These are phyloP conservation scores for Stemphylium beticola DNA, from an alignment of 2,329 filamentous ascomycete genomes.

Conservation along the genomic window DNA sequence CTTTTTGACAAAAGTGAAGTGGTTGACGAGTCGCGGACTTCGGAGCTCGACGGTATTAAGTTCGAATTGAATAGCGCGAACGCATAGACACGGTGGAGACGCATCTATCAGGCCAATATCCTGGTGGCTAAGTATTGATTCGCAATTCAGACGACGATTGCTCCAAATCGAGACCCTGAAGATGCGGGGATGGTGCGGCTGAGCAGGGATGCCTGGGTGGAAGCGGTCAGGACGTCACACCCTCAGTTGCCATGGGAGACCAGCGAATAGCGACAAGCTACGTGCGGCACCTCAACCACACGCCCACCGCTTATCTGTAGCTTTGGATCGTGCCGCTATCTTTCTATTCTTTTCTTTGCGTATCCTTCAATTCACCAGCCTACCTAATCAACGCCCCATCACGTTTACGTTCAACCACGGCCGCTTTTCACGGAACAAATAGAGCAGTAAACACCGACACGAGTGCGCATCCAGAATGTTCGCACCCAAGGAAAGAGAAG, in stretches of 20 bases:
- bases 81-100: neutral
- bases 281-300: slow-evolving; percentile 32
- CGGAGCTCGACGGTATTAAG: neutral
- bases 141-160: neutral
- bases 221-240: slow-evolving; percentile 28
- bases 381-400: neutral
- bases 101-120: neutral
- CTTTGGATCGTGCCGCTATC: slow-evolving; percentile 17
- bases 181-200: slow-evolving; percentile 16
- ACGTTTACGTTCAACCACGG: neutral
- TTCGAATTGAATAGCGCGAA: slow-evolving; percentile 2
- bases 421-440: slow-evolving; percentile 17
- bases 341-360: slow-evolving; percentile 6
- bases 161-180: slow-evolving; percentile 5
- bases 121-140: neutral
- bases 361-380: neutral
- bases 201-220: slow-evolving; percentile 24
- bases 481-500: slow-evolving; percentile 43
- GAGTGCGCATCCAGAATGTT: slow-evolving; percentile 33
- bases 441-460: slow-evolving; percentile 19
- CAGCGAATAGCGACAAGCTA: slow-evolving; percentile 33
- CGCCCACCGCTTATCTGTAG: slow-evolving; percentile 38
- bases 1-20: neutral
- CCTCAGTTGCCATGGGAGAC: slow-evolving; percentile 33
- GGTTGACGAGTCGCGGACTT: neutral